Evolutionary conservation across 371 early-diverging fungal genomes (phyloP).

Genomic region (Rhizopus sp.): DNA sequence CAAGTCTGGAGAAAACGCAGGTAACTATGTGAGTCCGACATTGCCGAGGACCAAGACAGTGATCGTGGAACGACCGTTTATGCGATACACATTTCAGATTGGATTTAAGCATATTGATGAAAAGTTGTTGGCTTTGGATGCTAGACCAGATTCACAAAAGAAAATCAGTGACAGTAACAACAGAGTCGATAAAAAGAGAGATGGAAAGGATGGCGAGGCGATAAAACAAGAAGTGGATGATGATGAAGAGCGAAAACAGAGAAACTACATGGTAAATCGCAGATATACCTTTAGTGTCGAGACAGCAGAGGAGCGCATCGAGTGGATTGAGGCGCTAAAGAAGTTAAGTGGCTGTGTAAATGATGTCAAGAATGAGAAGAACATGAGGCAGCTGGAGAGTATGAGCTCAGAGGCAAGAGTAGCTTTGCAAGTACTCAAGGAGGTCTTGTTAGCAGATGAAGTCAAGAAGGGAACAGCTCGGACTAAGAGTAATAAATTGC

Average conservation of each 20-base stretch:
- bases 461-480: conserved; percentile 37
- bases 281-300: conserved; percentile 62
- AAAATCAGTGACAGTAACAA: conserved; percentile 1
- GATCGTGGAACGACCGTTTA: conserved; percentile 68
- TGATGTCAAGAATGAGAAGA: conserved; percentile 34
- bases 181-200: conserved; percentile 2
- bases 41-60: conserved; percentile 62
- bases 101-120: conserved; percentile 44
- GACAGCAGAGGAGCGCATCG: conserved; percentile 46
- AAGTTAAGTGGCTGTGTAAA: conserved; percentile 34
- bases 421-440: conserved; percentile 61
- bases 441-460: conserved; percentile 56
- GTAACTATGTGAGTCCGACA: conserved; percentile 55
- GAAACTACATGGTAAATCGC: conserved; percentile 38
- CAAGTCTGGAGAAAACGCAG: conserved; percentile 58
- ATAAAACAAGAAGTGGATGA: conserved; percentile 16
- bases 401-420: conserved; percentile 41
- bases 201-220: conserved; percentile 1
- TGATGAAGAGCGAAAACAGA: conserved; percentile 15
- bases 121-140: conserved; percentile 19
- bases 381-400: neutral
- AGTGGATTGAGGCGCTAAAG: conserved; percentile 48
- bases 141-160: conserved; percentile 5
- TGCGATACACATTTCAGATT: conserved; percentile 70
- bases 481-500: conserved; percentile 4